Conservation (phyloP, 441 rosid species). For the Corymbia calophylla region DNA sequence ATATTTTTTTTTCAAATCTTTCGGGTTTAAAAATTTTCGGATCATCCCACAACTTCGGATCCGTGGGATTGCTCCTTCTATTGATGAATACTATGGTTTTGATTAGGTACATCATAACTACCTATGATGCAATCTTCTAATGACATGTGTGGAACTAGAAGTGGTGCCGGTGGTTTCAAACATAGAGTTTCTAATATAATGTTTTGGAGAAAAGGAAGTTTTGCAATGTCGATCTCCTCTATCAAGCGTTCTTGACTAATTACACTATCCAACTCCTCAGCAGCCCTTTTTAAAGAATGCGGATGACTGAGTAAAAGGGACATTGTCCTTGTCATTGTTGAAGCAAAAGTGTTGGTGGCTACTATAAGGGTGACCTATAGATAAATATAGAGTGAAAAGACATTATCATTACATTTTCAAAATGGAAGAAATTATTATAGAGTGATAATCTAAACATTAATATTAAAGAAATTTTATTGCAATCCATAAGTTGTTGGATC, state of each 20-base stretch:
- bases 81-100: neutral
- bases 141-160: neutral
- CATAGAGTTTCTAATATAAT: neutral
- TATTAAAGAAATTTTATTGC: neutral
- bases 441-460: neutral
- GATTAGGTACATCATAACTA: neutral
- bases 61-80: conserved; percentile 3
- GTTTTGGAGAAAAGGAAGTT: neutral
- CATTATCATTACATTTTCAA: neutral
- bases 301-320: neutral
- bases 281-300: neutral
- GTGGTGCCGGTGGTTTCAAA: neutral
- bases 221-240: neutral
- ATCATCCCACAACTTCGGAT: conserved; percentile 2
- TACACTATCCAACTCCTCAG: neutral
- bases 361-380: neutral
- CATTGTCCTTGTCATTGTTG: neutral
- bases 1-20: neutral
- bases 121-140: neutral
- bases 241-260: neutral
- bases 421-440: neutral
- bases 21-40: neutral
- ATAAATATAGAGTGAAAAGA: neutral
- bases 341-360: neutral
- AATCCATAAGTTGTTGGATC: neutral